Evolutionary conservation across 768 basidiomycete genomes (phyloP).

Genomic region (Lentinus tigrinus): DNA sequence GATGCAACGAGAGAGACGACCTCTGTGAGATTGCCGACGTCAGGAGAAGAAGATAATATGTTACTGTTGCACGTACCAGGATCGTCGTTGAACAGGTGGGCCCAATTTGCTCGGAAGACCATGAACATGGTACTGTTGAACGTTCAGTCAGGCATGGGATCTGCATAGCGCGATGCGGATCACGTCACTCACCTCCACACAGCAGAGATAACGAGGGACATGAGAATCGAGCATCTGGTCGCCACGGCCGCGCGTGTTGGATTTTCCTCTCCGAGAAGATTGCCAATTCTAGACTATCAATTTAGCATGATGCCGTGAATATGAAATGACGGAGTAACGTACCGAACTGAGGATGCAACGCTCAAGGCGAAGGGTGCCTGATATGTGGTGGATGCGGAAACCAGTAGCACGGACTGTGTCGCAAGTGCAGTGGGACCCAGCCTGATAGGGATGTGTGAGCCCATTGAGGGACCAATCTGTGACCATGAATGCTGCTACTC

Average conservation of each 20-base stretch:
- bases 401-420: constrained; percentile 82
- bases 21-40: constrained; percentile 15
- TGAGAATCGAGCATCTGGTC: constrained; percentile 59
- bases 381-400: constrained; percentile 72
- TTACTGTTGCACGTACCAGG: constrained; percentile 25
- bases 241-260: constrained; percentile 70
- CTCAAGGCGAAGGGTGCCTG: constrained; percentile 84
- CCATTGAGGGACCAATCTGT: neutral
- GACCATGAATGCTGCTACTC: constrained; percentile 5
- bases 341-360: constrained; percentile 86
- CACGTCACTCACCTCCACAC: constrained; percentile 53
- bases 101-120: constrained; percentile 50
- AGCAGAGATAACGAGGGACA: constrained; percentile 65
- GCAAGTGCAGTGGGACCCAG: constrained; percentile 82
- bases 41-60: neutral
- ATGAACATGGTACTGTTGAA: constrained; percentile 39
- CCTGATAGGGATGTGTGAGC: constrained; percentile 33
- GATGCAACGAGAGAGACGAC: constrained; percentile 50
- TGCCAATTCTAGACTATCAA: constrained; percentile 64
- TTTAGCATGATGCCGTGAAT: neutral
- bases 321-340: constrained; percentile 17
- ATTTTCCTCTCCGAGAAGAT: constrained; percentile 81
- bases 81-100: constrained; percentile 60
- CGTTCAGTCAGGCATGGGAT: neutral
- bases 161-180: neutral